Conservation (phyloP, 139 green algal genomes). For the Chlorella sp. region DNA sequence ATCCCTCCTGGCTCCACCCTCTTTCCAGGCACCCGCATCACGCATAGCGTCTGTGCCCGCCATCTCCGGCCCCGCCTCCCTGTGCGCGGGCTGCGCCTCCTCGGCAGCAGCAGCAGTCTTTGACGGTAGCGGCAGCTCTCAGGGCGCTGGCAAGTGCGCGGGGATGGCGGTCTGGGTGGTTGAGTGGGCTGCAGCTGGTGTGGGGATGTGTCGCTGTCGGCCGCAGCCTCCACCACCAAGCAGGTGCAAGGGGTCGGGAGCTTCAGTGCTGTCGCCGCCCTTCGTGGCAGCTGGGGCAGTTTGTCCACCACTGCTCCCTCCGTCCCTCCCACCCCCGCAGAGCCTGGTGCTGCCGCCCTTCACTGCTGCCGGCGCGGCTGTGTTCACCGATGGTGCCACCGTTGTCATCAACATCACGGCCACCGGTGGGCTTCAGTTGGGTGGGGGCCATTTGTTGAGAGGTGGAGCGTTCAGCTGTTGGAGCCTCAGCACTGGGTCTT, state of each 20-base stretch:
- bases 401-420: not conserved
- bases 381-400: not conserved
- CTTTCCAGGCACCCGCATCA: not conserved
- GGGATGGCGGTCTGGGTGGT: not conserved
- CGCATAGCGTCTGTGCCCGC: not conserved
- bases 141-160: not conserved
- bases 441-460: too few relatives aligned
- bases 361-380: not conserved
- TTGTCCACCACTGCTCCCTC: not conserved
- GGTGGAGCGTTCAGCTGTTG: not conserved
- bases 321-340: not conserved
- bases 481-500: too few relatives aligned
- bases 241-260: not conserved
- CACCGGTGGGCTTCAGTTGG: not conserved
- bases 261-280: not conserved
- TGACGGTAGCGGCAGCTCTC: not conserved
- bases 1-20: too few relatives aligned
- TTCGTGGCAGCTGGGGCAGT: not conserved
- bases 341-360: conserved; percentile 8
- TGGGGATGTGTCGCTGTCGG: not conserved
- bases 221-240: not conserved
- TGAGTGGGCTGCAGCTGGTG: not conserved
- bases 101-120: too few relatives aligned
- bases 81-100: not conserved
- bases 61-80: not conserved